Base-by-base conservation (phyloP, 805 yeast genomes). In the Candida boleticola region DNA sequence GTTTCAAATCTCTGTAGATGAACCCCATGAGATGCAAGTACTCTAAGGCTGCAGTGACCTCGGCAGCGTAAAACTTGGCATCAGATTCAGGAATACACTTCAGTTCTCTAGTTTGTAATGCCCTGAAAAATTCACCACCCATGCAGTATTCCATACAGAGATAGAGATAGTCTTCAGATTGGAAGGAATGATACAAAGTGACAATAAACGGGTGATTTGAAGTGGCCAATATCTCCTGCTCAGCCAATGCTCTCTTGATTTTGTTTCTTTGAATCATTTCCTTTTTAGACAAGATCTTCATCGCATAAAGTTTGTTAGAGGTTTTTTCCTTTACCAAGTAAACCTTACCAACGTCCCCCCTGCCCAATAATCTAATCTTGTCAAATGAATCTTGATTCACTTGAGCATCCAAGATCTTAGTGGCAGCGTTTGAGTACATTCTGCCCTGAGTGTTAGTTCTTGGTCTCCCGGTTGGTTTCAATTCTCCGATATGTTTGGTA, bases 71-170 rank as follows among this genome's bases (percentile, higher is more conserved):
- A 60, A 93, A 93, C 43, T 81, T 74, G 2, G 99, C 98, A 60
- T 90, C 98, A 22, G 71, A 77, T 61, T 93, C 99, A 17, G 80
- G 70, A 11, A 93, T 83, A 50, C 95, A 86, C 58, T 89, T 88
- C 41, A 89, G 80, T 47, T 81, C 83, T 46, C 97, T 74, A 0
- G 97, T 89, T 64, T 93, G 99, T 41, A 93, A 66, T 0, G 98
- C 99, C 45, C 98, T 72, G 71, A 93, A 93, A 56, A 93, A 93
- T 65, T 95, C 99, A 36, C 99, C 99, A 23, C 99, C 99, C 89
- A 93, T 89, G 58, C 99, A 93, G 57, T 92, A 93, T 61, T 93
- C 99, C 96, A 95, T 92, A 64, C 99, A 93, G 31, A 93, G 76
- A 53, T 89, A 93, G 9, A 93, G 65, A 57, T 86, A 82, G 53